These are phyloP conservation scores for Diplodia scrobiculata DNA, from an alignment of 2,329 filamentous ascomycete species.

Conservation along the genomic window DNA sequence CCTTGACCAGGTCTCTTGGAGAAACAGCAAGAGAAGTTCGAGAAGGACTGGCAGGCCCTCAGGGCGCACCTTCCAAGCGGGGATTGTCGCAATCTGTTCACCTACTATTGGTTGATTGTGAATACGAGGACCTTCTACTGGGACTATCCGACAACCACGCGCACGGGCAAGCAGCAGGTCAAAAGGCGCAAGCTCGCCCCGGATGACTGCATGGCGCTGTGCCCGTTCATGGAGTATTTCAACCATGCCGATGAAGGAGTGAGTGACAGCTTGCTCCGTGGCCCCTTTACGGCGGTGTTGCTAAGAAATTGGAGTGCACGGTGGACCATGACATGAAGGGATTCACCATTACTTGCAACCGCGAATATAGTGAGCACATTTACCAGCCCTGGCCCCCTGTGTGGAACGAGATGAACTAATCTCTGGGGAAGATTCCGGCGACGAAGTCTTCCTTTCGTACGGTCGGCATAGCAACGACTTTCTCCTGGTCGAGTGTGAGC, in stretches of 20 bases:
- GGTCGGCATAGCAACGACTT: constrained; percentile 73
- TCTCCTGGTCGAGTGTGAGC: constrained; percentile 64
- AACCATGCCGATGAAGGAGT: constrained; percentile 55
- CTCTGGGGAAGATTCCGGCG: constrained; percentile 48
- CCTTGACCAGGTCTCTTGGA: constrained; percentile 48
- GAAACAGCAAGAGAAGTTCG: constrained; percentile 59
- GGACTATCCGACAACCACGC: constrained; percentile 45
- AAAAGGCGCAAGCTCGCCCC: constrained; percentile 47
- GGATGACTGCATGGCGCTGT: constrained; percentile 66
- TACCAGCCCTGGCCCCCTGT: neutral
- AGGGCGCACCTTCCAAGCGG: constrained; percentile 50
- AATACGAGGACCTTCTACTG: constrained; percentile 65
- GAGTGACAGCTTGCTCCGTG: constrained; percentile 29
- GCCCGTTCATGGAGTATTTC: constrained; percentile 73
- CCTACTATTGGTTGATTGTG: constrained; percentile 63
- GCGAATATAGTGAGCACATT: constrained; percentile 52
- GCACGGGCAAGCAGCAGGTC: constrained; percentile 48
- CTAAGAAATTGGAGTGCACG: constrained; percentile 49
- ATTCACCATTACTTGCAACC: constrained; percentile 59
- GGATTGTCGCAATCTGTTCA: constrained; percentile 41
- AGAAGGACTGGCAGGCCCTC: constrained; percentile 54
- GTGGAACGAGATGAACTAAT: neutral
- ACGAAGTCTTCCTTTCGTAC: constrained; percentile 71
- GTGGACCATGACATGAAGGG: constrained; percentile 55
- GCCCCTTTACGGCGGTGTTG: neutral